Evolutionary conservation across 352 stramenopile species (phyloP).

Genomic region (Poterioochromonas sp.): DNA sequence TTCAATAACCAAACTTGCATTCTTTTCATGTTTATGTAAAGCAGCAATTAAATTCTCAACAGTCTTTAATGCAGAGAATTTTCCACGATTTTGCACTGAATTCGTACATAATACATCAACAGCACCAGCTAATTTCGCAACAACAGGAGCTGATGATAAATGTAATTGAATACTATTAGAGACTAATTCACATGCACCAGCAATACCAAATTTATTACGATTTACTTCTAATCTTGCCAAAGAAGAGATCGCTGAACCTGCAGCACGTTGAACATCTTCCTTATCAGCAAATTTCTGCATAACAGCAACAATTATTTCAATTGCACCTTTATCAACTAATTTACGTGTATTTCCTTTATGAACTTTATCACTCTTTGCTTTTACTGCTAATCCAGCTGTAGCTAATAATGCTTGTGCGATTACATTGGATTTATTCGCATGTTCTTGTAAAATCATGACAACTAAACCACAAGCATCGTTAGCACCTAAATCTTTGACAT

Average conservation of each 20-base stretch:
- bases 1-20: neutral
- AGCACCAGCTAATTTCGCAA: neutral
- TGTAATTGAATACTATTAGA: neutral
- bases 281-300: conserved; percentile 11
- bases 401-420: conserved; percentile 3
- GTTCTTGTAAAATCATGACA: neutral
- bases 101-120: neutral
- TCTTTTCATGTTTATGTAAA: neutral
- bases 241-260: neutral
- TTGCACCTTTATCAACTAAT: conserved; percentile 27
- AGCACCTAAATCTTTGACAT: neutral
- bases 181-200: neutral
- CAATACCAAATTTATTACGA: neutral
- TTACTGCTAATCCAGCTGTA: neutral
- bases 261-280: neutral
- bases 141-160: neutral
- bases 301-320: neutral
- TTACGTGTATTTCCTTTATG: conserved; percentile 28
- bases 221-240: neutral
- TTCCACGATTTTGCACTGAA: neutral
- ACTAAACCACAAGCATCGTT: neutral
- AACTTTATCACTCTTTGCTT: neutral
- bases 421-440: neutral
- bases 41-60: neutral
- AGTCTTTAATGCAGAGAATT: neutral